phyloP scores from a whole-genome alignment of 2,329 filamentous ascomycete species.

The Alternaria brassicae region DNA sequence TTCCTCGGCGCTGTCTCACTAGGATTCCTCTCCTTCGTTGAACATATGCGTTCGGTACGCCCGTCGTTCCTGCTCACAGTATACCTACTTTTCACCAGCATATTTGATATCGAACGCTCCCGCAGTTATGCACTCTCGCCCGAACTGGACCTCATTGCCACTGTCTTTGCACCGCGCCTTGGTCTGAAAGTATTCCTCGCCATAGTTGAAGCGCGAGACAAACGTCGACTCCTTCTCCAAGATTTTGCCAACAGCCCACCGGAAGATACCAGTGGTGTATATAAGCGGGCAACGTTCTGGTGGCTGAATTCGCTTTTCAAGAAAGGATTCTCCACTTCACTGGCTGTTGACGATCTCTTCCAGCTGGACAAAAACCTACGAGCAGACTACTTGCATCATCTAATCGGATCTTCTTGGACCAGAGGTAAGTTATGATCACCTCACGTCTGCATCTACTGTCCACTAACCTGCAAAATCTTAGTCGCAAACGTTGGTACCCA shows the following conservation, averaged over 20 bases:
- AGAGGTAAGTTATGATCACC: conserved; percentile 42
- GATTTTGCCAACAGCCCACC: conserved; percentile 54
- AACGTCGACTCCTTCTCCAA: conserved; percentile 51
- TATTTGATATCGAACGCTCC: conserved; percentile 56
- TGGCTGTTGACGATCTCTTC: conserved; percentile 56
- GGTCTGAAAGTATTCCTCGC: conserved; percentile 55
- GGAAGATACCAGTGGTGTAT: conserved; percentile 62
- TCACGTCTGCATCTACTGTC: not conserved
- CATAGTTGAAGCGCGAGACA: conserved; percentile 56
- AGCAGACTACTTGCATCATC: conserved; percentile 51
- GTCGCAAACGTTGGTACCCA: conserved; percentile 27
- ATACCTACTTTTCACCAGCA: conserved; percentile 56
- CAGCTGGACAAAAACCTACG: conserved; percentile 55
- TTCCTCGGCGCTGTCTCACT: conserved; percentile 42
- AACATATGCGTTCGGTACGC: conserved; percentile 55
- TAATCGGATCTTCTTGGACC: conserved; percentile 51
- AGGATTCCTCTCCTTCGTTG: conserved; percentile 54
- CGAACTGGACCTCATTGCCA: conserved; percentile 51
- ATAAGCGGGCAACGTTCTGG: conserved; percentile 59
- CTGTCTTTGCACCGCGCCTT: conserved; percentile 52
- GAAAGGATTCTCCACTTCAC: conserved; percentile 55
- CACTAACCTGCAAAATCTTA: conserved; percentile 12
- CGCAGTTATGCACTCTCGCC: conserved; percentile 51
- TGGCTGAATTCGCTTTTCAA: conserved; percentile 63
- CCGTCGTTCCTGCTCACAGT: conserved; percentile 58